Percentiles rank a stretch among this genome's conserved stretches.
Evolutionary conservation across 805 yeast species (phyloP).

Genomic region (Helenozyma rhizophorensis): DNA sequence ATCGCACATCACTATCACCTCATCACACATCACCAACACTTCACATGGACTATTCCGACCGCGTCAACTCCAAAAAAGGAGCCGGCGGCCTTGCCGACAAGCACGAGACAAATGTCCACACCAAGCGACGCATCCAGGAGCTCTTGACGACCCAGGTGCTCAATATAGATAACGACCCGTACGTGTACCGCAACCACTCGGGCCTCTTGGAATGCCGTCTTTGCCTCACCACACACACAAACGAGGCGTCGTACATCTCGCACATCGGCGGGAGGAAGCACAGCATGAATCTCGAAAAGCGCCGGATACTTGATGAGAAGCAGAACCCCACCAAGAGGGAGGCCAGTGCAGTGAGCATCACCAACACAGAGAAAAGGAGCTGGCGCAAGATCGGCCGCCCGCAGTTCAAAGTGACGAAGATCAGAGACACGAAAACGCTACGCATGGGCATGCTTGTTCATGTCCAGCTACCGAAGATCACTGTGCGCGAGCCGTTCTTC

Average conservation of each 20-base stretch:
- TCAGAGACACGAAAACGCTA: slow-evolving; percentile 56
- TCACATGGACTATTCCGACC: slow-evolving; percentile 78
- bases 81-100: slow-evolving; percentile 83
- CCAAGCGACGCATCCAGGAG: slow-evolving; percentile 64
- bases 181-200: slow-evolving; percentile 76
- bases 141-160: slow-evolving; percentile 49
- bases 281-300: slow-evolving; percentile 61
- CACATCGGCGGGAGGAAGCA: slow-evolving; percentile 87
- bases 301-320: slow-evolving; percentile 40
- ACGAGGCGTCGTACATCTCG: slow-evolving; percentile 75
- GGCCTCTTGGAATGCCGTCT: slow-evolving; percentile 82
- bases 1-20: too few species aligned
- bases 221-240: slow-evolving; percentile 77
- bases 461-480: slow-evolving; percentile 50
- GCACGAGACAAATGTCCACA: slow-evolving; percentile 63
- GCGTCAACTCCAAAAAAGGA: slow-evolving; percentile 90
- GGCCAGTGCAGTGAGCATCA: slow-evolving; percentile 26
- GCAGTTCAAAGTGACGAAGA: slow-evolving; percentile 59
- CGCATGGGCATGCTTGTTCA: slow-evolving; percentile 65
- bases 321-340: slow-evolving; percentile 18
- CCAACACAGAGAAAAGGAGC: slow-evolving; percentile 39
- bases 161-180: slow-evolving; percentile 67
- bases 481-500: slow-evolving; percentile 54
- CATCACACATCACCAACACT: too few species aligned
- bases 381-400: slow-evolving; percentile 72